Evolutionary conservation across 768 basidiomycete species (phyloP).

Genomic region (Boletus vinaceobasis): DNA sequence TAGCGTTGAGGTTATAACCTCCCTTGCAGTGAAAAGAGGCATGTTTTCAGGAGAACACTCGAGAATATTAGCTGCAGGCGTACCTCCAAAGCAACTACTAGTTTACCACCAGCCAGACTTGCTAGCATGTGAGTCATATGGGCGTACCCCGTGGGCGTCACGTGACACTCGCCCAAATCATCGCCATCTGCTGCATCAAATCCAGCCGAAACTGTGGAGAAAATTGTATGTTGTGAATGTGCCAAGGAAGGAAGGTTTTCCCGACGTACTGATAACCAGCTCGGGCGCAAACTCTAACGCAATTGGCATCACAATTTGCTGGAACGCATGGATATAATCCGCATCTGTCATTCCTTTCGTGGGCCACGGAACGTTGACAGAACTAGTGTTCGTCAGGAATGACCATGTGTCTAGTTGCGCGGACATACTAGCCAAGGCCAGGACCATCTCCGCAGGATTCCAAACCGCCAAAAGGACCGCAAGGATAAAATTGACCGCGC

Average conservation of each 20-base stretch:
- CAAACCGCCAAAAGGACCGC: constrained; percentile 84
- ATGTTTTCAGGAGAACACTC: not conserved
- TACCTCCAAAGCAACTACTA: constrained; percentile 95
- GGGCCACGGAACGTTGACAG: constrained; percentile 97
- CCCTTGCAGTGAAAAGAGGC: constrained; percentile 50
- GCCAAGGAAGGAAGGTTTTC: not conserved
- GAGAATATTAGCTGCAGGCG: constrained; percentile 7
- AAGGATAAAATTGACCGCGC: constrained; percentile 88
- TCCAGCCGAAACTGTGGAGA: constrained; percentile 81
- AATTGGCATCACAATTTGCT: constrained; percentile 94
- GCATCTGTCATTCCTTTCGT: constrained; percentile 84
- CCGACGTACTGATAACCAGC: constrained; percentile 82
- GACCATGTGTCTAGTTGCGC: not conserved
- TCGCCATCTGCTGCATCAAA: constrained; percentile 97
- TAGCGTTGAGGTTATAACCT: constrained; percentile 90
- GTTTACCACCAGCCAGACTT: constrained; percentile 78
- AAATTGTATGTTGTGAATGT: not conserved
- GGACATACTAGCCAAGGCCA: constrained; percentile 81
- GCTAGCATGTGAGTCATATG: constrained; percentile 99
- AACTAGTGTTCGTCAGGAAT: constrained; percentile 44
- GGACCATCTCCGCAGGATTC: constrained; percentile 81
- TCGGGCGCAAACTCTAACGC: constrained; percentile 96
- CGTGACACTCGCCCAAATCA: constrained; percentile 84
- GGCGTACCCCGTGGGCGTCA: constrained; percentile 89
- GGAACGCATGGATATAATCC: constrained; percentile 96